Evolutionary conservation across 1,139 yeast genomes (phyloP), one percentile per base, ranked within the genome.

Genomic region (Zygoascus meyerae): DNA sequence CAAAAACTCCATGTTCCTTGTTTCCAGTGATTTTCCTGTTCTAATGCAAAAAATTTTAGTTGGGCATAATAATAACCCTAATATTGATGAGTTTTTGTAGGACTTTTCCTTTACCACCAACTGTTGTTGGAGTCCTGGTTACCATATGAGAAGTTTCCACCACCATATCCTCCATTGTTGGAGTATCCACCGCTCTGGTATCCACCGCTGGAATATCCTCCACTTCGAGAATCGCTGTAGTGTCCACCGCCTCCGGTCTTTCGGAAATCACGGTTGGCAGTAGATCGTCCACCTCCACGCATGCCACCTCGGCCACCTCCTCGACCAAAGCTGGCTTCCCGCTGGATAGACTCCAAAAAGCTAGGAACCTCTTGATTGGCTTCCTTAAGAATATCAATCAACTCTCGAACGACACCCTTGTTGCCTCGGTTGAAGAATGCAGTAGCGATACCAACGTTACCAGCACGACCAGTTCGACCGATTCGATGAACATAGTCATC

Each of bases 381-480:
- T 73, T 92, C 99, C 60, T 80, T 69, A 64, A 92, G 81, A 62
- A 94, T 78, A 52, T 86, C 96, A 64, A 87, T 70, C 69, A 92
- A 74, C 54, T 90, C 97, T 70, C 87, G 86, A 58, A 81, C 94
- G 63, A 92, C 77, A 66, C 89, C 89, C 67, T 78, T 81, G 80
- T 89, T 94, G 68, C 85, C 86, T 74, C 97, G 85, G 83, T 92
- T 92, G 74, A 92, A 87, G 77, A 92, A 92, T 48, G 98, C 95
- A 59, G 97, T 90, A 58, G 98, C 97, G 63, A 86, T 77, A 84
- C 98, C 98, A 56, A 85, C 82, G 75, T 92, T 92, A 78, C 98
- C 98, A 63, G 98, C 98, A 82, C 98, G 95, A 72, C 98, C 98
- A 63, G 98, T 92, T 83, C 98, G 94, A 78, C 98, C 98, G 67